Evolutionary conservation across 2,329 filamentous ascomycete genomes (phyloP), one percentile per base, ranked within the genome.

Genomic region (Monosporascus sp.): DNA sequence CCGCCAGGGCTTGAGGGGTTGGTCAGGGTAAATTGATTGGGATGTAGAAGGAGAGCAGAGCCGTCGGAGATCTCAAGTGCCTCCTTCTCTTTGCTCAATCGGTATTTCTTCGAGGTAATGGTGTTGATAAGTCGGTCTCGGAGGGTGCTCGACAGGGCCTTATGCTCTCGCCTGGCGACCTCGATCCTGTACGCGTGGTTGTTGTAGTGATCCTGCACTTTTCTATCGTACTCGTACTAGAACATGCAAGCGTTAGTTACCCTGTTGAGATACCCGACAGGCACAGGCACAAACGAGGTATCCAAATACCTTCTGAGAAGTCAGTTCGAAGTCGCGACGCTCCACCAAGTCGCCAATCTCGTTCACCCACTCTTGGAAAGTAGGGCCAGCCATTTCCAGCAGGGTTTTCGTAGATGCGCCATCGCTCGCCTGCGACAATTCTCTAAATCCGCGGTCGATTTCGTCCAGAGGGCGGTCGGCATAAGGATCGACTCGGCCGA

Each of bases 291-390:
- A 51, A 18, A 17, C 41, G 43, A 24, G 52, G 22, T 37, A 54
- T 40, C 44, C 20, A 31, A 55, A 70, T 78, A 96, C 94, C 79
- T 88, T 87, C 60, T 96, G 82, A 65, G 87, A 82, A 7, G 88
- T 86, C 66, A 97, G 74, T 63, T 92, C 85, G 58, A 88, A 86
- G 74, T 99, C 94, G 62, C 90, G 84, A 65, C 90, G 83, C 71
- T 97, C 92, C 60, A 96, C 85, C 7, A 91, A 81, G 69, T 95
- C 87, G 67, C 97, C 95, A 51, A 97, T 82, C 57, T 93, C 85
- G 60, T 90, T 84, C 20, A 94, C 84, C 74, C 95, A 97, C 61
- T 90, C 85, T 55, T 87, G 81, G 69, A 96, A 97, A 66, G 88
- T 84, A 64, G 86, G 89, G 1, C 94, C 94, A 37, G 91, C 91